Evolutionary conservation across 2,329 filamentous ascomycete genomes (phyloP).

Genomic region (Stagonosporopsis vannaccii): DNA sequence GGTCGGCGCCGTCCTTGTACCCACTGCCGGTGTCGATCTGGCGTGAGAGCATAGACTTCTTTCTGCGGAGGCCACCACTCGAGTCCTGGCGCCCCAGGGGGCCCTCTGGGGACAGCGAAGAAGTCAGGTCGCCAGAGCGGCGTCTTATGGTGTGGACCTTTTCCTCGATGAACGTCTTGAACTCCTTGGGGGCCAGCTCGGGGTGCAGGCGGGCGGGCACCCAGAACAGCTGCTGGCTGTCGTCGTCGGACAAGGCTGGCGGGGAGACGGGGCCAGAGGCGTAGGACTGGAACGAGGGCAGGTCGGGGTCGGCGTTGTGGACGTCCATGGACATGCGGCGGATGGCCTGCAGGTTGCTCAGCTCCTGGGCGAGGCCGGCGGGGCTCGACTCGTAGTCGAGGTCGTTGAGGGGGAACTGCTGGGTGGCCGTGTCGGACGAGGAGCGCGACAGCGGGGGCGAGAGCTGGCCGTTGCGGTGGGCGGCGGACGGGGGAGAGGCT

Average conservation of each 20-base stretch:
- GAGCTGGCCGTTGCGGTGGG: conserved; percentile 29
- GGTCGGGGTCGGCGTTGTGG: conserved; percentile 72
- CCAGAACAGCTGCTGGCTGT: conserved; percentile 90
- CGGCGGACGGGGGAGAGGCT: conserved; percentile 5
- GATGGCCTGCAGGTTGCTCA: conserved; percentile 90
- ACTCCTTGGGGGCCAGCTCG: conserved; percentile 92
- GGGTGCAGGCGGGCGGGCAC: conserved; percentile 94
- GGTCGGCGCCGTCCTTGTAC: conserved; percentile 85
- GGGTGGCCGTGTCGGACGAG: conserved; percentile 56
- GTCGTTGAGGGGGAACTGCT: conserved; percentile 77
- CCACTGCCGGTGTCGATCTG: conserved; percentile 82
- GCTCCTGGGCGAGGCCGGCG: conserved; percentile 86
- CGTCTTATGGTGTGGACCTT: conserved; percentile 89
- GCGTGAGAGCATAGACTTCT: conserved; percentile 94
- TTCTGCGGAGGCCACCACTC: conserved; percentile 73
- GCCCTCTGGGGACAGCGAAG: conserved; percentile 65
- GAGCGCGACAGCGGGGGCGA: conserved; percentile 51
- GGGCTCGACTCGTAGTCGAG: conserved; percentile 90
- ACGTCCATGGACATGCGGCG: conserved; percentile 96
- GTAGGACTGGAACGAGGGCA: conserved; percentile 71
- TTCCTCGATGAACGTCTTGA: conserved; percentile 95
- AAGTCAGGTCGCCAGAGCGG: conserved; percentile 73
- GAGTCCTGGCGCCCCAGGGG: conserved; percentile 61
- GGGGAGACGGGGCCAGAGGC: conserved; percentile 73
- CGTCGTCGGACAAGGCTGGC: conserved; percentile 73